Base-by-base conservation (phyloP, 495 filamentous ascomycete species). In the Aspergillus ellipticus region DNA sequence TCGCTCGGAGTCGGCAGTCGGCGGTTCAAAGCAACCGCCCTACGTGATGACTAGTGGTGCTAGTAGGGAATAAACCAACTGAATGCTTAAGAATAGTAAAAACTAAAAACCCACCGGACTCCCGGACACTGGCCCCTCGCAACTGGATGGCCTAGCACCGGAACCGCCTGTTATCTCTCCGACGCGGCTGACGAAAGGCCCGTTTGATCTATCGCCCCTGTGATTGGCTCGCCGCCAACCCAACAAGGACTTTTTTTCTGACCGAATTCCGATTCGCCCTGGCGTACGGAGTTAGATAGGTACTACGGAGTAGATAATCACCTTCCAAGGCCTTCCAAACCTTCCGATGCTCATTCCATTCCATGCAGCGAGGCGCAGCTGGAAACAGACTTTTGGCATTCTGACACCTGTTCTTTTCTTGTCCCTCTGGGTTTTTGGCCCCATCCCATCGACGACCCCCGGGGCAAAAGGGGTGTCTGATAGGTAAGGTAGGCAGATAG, bases 171-270 rank as follows among this genome's bases (percentile, higher is more conserved):
- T 62, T 62, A 62, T 62, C 60, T 62, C 55, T 46, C 47, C 48
- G 50, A 46, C 47, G 53, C 42, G 49, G 55, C 49, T 61, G 58
- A 61, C 45, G 41, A 39, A 55, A 33, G 28, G 26, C 31, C 57
- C 50, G 55, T 58, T 62, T 58, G 57, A 63, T 60, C 61, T 60
- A 60, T 57, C 41, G 55, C n/a, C 2, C 24, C 2, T 26, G 26
- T 61, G 46, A 61, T 61, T 61, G 59, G 59, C 1, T 15, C 26
- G 24, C 13, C 37, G 5, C 6, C 15, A 13, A n/a, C 19, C 41
- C 42, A 51, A 39, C 42, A 35, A 31, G 35, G 10, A 39, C 35
- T 15, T 39, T 39, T n/a, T 39, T n/a, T 39, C 11, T 37, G 33
- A 15, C 35, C 35, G 35, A 13, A n/a, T 39, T 13, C 35, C 35